Percentiles rank a stretch among this genome's conserved stretches.
Evolutionary conservation across 225 moss, liverwort and hornwort species (phyloP).

Genomic region (Thuidium tamariscinum): DNA sequence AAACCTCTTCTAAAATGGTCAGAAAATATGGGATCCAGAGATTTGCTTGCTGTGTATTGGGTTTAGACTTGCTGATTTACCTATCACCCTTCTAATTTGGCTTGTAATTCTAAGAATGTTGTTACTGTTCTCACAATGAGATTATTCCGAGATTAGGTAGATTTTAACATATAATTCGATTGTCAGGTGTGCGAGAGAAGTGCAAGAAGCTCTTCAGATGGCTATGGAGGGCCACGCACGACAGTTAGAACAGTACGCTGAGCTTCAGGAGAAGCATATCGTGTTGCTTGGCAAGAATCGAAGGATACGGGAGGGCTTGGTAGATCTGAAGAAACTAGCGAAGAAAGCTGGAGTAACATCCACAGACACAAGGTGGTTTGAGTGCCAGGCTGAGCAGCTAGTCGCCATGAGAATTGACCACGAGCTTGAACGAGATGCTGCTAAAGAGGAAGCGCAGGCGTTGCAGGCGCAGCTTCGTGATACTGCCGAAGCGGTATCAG

Average conservation of each 20-base stretch:
- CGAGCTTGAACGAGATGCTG: slow-evolving; percentile 61
- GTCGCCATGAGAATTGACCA: slow-evolving; percentile 72
- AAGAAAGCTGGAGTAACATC: slow-evolving; percentile 69
- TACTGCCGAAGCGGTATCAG: slow-evolving; percentile 90
- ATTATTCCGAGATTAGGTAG: background rate
- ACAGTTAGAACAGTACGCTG: slow-evolving; percentile 87
- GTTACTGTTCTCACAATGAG: background rate
- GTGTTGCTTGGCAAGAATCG: slow-evolving; percentile 67
- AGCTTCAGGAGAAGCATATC: slow-evolving; percentile 97
- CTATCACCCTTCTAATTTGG: no score
- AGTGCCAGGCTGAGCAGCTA: slow-evolving; percentile 75
- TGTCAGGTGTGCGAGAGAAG: slow-evolving; percentile 67
- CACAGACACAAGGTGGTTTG: slow-evolving; percentile 82
- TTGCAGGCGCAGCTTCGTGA: slow-evolving; percentile 71
- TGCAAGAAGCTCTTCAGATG: slow-evolving; percentile 93
- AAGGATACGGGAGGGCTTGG: slow-evolving; percentile 71
- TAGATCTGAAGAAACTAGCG: slow-evolving; percentile 79
- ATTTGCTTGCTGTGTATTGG: no score
- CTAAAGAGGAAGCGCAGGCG: slow-evolving; percentile 56
- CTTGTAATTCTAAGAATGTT: background rate
- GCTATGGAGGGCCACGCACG: slow-evolving; percentile 97
- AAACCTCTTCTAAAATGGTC: background rate
- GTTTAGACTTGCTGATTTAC: no score
- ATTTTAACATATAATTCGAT: background rate
- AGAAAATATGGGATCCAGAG: no score